These are phyloP conservation scores for Fusarium graminum DNA, from an alignment of 2,329 filamentous ascomycete genomes.

Conservation along the genomic window DNA sequence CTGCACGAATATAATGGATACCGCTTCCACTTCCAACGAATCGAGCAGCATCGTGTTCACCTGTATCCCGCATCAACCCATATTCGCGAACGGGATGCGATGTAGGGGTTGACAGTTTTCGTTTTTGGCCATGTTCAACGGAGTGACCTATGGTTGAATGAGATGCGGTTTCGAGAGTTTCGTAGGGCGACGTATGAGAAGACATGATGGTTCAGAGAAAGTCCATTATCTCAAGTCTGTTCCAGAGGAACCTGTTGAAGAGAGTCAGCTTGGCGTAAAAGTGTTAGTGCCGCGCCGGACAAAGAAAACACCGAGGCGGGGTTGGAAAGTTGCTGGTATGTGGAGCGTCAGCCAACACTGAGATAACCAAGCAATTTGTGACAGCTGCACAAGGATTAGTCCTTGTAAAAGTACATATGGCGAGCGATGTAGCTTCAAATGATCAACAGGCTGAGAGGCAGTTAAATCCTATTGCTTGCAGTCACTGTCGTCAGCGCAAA, in stretches of 20 bases:
- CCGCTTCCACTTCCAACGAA: constrained; percentile 71
- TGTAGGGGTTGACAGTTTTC: constrained; percentile 48
- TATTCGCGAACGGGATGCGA: constrained; percentile 51
- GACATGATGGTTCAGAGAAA: constrained; percentile 40
- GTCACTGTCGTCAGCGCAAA: constrained; percentile 52
- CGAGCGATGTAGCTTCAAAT: constrained; percentile 10
- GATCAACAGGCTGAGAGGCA: constrained; percentile 29
- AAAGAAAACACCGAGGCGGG: constrained; percentile 50
- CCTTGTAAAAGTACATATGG: constrained; percentile 34
- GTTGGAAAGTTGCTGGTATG: constrained; percentile 21
- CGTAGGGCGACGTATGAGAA: constrained; percentile 49
- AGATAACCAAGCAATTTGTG: background rate
- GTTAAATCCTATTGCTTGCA: constrained; percentile 52
- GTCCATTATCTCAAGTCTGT: background rate
- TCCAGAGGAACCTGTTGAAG: no score
- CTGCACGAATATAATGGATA: constrained; percentile 69
- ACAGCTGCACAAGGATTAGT: constrained; percentile 2
- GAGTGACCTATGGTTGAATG: constrained; percentile 43
- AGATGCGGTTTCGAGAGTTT: constrained; percentile 47
- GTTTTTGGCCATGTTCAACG: constrained; percentile 42
- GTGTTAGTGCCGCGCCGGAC: constrained; percentile 40
- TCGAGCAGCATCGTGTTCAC: constrained; percentile 61
- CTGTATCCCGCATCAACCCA: constrained; percentile 64
- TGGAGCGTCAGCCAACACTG: constrained; percentile 1
- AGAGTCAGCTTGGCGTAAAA: background rate